Evolutionary conservation across 805 yeast genomes (phyloP).

Genomic region (Yueomyces sinensis): DNA sequence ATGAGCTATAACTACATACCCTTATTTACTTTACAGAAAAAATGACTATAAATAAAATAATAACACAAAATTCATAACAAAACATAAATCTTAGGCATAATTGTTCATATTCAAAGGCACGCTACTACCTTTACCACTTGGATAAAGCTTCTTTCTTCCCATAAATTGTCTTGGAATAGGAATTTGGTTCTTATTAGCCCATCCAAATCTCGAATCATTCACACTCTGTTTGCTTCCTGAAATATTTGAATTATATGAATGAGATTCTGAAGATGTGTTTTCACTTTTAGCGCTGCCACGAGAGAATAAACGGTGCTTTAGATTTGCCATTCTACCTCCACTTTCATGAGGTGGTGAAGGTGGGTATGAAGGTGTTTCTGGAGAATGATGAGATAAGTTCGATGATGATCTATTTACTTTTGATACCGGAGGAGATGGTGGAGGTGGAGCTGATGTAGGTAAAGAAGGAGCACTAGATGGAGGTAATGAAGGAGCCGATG

Average conservation of each 20-base stretch:
- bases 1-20: too few species aligned
- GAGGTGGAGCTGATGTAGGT: slow-evolving; percentile 15
- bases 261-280: slow-evolving; percentile 20
- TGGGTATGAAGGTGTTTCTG: slow-evolving; percentile 6
- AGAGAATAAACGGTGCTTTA: slow-evolving; percentile 21
- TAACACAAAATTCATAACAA: background rate
- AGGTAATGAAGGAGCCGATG: slow-evolving; percentile 11
- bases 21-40: too few species aligned
- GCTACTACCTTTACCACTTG: slow-evolving; percentile 90
- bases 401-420: slow-evolving; percentile 7
- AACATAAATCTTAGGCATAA: slow-evolving; percentile 13
- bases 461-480: slow-evolving; percentile 1
- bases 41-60: too few species aligned
- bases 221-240: slow-evolving; percentile 33
- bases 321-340: slow-evolving; percentile 4
- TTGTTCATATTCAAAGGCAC: slow-evolving; percentile 59
- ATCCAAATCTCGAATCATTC: slow-evolving; percentile 60
- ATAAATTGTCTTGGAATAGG: slow-evolving; percentile 82
- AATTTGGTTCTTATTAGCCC: slow-evolving; percentile 50
- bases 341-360: slow-evolving; percentile 10
- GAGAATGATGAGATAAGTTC: slow-evolving; percentile 8
- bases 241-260: too few species aligned
- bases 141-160: slow-evolving; percentile 66
- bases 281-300: slow-evolving; percentile 3
- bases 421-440: slow-evolving; percentile 10